A percentile compares a stretch with the other conserved stretches of the same genome.
Evolutionary conservation across 352 stramenopile genomes (phyloP).

Genomic region (Phytophthora meadii): DNA sequence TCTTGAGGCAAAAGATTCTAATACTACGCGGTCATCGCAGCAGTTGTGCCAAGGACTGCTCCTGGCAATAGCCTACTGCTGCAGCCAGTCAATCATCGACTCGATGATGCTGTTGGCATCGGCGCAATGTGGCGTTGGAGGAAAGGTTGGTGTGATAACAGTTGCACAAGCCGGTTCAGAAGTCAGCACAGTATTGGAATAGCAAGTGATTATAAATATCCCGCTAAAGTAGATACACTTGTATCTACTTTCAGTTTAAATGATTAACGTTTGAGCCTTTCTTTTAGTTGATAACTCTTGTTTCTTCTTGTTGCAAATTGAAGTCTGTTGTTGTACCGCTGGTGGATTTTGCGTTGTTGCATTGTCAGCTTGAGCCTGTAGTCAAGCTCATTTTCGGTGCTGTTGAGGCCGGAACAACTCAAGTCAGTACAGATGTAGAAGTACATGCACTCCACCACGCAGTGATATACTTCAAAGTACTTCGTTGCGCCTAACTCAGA

Average conservation of each 20-base stretch:
- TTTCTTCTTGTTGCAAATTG: background rate
- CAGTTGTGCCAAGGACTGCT: background rate
- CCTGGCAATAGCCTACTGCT: background rate
- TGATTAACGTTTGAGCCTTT: background rate
- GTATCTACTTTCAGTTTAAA: background rate
- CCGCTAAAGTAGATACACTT: background rate
- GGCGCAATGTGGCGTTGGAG: conserved; percentile 6
- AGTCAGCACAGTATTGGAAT: conserved; percentile 1
- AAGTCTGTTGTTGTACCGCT: background rate
- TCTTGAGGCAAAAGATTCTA: background rate
- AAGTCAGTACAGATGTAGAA: background rate
- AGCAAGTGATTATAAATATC: background rate
- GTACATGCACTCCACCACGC: background rate
- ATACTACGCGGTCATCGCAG: background rate
- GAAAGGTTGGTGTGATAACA: conserved; percentile 4
- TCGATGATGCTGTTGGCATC: conserved; percentile 23
- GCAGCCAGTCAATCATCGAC: background rate
- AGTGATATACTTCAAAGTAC: background rate
- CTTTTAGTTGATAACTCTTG: no score
- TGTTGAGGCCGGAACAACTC: background rate
- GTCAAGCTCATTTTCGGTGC: background rate
- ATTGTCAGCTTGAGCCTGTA: background rate
- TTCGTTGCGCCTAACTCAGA: background rate
- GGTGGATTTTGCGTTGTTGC: background rate
- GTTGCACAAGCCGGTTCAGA: conserved; percentile 1